A percentile compares a stretch with the other conserved stretches of the same genome.
phyloP scores from a whole-genome alignment of 2,329 filamentous ascomycete species.

The Cadophora gregata region DNA sequence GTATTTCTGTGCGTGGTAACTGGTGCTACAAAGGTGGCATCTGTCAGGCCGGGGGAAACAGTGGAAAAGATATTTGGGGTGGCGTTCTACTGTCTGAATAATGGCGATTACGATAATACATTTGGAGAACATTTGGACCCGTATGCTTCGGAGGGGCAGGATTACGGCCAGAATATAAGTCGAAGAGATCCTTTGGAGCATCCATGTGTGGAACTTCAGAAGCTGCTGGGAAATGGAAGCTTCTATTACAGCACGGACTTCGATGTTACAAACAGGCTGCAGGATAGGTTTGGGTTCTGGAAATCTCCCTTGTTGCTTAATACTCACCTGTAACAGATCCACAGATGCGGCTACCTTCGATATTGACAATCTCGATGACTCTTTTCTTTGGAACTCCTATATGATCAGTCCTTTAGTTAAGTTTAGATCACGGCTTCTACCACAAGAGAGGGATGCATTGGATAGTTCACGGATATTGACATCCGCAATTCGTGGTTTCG shows the following conservation, averaged over 20 bases:
- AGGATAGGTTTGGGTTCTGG: constrained; percentile 69
- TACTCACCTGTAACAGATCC: constrained; percentile 56
- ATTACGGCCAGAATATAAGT: constrained; percentile 60
- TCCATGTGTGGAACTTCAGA: constrained; percentile 88
- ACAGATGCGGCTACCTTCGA: constrained; percentile 81
- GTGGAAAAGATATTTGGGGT: constrained; percentile 86
- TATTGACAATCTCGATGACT: constrained; percentile 89
- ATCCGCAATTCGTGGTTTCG: constrained; percentile 93
- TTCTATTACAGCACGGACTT: constrained; percentile 99
- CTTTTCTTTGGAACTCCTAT: constrained; percentile 97
- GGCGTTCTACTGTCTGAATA: constrained; percentile 92
- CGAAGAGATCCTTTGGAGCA: constrained; percentile 79
- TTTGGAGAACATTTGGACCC: constrained; percentile 54
- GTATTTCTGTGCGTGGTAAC: constrained; percentile 93
- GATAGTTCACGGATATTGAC: constrained; percentile 89
- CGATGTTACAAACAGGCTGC: constrained; percentile 89
- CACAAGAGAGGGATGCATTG: constrained; percentile 76
- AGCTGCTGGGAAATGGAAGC: constrained; percentile 88
- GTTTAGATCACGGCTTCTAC: constrained; percentile 82
- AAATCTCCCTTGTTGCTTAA: constrained; percentile 5
- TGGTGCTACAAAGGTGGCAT: constrained; percentile 77
- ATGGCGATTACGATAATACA: constrained; percentile 83
- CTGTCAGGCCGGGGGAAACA: constrained; percentile 83
- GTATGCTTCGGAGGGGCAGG: constrained; percentile 38
- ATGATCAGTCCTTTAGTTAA: constrained; percentile 94